phyloP scores from a whole-genome alignment of 768 basidiomycete species.

The Kockovaella imperatae region DNA sequence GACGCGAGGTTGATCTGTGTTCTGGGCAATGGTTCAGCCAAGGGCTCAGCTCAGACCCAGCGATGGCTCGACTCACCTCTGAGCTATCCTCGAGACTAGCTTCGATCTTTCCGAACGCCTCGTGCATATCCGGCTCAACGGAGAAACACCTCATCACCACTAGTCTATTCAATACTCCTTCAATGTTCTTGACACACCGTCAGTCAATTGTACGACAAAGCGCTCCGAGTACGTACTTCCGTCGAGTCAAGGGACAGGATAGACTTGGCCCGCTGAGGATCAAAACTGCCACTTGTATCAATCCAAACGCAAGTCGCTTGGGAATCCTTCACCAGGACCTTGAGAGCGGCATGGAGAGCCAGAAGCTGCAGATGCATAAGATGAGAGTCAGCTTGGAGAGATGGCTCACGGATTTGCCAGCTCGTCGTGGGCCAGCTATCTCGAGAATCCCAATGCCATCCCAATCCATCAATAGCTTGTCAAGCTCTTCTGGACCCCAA shows the following conservation, averaged over 20 bases:
- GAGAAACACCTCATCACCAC: constrained; percentile 24
- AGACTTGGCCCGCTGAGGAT: constrained; percentile 22
- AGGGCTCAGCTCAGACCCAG: background rate
- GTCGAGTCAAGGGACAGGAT: no score
- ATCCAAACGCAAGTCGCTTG: constrained; percentile 33
- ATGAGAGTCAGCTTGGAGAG: background rate
- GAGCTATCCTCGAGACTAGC: constrained; percentile 6
- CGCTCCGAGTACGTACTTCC: no score
- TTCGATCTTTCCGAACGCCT: constrained; percentile 16
- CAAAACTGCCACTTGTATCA: constrained; percentile 38
- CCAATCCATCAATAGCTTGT: constrained; percentile 23
- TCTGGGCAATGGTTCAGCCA: background rate
- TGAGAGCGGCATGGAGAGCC: constrained; percentile 27
- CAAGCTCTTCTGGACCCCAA: constrained; percentile 21
- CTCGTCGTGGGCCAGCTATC: constrained; percentile 25
- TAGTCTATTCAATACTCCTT: constrained; percentile 15
- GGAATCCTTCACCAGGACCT: constrained; percentile 15
- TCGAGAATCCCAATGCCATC: constrained; percentile 30
- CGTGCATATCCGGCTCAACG: constrained; percentile 29
- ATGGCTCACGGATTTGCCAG: constrained; percentile 31
- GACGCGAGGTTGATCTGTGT: constrained; percentile 1
- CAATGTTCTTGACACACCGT: constrained; percentile 10
- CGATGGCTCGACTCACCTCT: constrained; percentile 5
- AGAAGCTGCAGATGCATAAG: constrained; percentile 22
- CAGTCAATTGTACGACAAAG: no score